Percentiles rank a stretch among this genome's conserved stretches.
phyloP scores from a whole-genome alignment of 345 rosid genomes.

The Camelina neglecta region DNA sequence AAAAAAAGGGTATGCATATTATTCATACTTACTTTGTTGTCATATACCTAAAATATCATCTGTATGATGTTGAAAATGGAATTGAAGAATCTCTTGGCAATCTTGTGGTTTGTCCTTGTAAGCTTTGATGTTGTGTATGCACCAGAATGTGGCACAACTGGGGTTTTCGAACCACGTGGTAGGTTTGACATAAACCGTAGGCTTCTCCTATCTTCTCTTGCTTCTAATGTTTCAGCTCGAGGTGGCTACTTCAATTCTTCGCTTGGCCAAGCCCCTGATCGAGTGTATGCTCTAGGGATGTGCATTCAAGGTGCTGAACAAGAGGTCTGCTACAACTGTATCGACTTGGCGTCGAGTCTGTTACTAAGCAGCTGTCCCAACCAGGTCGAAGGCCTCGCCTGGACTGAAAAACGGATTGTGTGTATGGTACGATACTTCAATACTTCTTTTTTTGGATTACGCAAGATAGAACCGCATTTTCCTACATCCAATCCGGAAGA shows the following conservation, averaged over 20 bases:
- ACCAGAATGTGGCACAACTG: background rate
- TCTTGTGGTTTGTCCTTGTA: constrained; percentile 8
- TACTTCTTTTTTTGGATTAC: no score
- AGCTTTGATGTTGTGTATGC: constrained; percentile 15
- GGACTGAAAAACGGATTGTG: no score
- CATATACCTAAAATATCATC: background rate
- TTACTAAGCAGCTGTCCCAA: background rate
- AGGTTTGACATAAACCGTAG: constrained; percentile 35
- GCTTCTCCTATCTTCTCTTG: constrained; percentile 38
- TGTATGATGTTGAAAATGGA: constrained; percentile 20
- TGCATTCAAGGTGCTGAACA: constrained; percentile 14
- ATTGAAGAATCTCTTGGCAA: background rate
- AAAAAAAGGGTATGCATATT: background rate
- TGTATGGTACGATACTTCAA: no score
- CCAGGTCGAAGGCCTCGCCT: no score
- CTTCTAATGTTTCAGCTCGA: constrained; percentile 20
- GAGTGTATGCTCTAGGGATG: constrained; percentile 12
- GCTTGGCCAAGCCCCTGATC: constrained; percentile 26
- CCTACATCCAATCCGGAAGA: no score
- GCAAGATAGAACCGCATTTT: no score
- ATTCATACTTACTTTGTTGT: background rate
- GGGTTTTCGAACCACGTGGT: constrained; percentile 15
- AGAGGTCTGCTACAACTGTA: constrained; percentile 29
- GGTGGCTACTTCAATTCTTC: constrained; percentile 1
- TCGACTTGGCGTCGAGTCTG: background rate